Base-by-base conservation (phyloP, 1,139 yeast species). In the Geotrichum histeridarum region DNA sequence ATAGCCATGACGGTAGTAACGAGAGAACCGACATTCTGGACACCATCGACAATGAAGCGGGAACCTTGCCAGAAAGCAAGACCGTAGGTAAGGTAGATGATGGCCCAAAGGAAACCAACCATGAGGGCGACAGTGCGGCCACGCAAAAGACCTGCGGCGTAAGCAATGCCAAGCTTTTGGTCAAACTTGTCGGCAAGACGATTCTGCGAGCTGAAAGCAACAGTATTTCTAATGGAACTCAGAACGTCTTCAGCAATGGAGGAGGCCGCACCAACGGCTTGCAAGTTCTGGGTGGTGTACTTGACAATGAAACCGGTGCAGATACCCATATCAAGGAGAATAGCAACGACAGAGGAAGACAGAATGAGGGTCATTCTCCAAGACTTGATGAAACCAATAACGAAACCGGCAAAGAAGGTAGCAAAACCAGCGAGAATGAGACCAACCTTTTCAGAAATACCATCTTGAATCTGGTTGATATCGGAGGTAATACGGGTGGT, bases 31-130 rank as follows among this genome's bases (percentile, higher is more conserved):
- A 71, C 65, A 33, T 60, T 57, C n/a, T 66, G 58, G 42, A 63
- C 65, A 12, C 72, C 73, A 43, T 62, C 56, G 14, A 65, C 74
- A 46, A 73, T 65, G 51, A 70, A 63, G 41, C 76, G 67, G 4
- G 75, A 70, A 2, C 78, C 78, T 55, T 73, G 71, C 75, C 76
- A 75, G 57, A 73, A 74, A 0, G 77, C 75, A 18, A 74, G 61
- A 0, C 75, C 77, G 52, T 73, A 73, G 27, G 69, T 64, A 54
- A 64, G 59, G 61, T 70, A 73, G 35, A 71, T 61, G 6, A 66
- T 60, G 0, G 64, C 60, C 76, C 76, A 72, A n/a, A 72, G 56
- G 31, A 60, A 48, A 5, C 69, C 70, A 18, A 72, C 67, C 74
- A 75, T 71, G 43, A 63, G 22, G 33, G 73, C 67, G 18, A 42